These are phyloP conservation scores for Platanthera zijinensis DNA, from an alignment of 106 monocot genomes.

Conservation along the genomic window DNA sequence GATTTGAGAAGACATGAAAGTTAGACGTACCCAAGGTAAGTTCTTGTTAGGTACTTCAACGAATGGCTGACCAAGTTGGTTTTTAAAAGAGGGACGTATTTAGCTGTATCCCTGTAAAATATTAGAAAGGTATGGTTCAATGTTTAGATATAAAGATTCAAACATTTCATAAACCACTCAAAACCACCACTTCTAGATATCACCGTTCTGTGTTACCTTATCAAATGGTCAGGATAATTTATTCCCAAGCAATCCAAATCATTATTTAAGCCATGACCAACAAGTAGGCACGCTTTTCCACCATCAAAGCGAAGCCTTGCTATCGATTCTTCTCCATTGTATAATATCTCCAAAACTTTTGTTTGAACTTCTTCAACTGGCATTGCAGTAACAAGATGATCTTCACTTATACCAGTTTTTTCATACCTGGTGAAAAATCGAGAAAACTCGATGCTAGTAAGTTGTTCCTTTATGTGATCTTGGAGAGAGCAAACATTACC, in stretches of 20 bases:
- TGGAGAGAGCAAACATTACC: constrained; percentile 14
- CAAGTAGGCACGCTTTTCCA: constrained; percentile 33
- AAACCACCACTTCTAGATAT: neutral
- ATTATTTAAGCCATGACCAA: constrained; percentile 32
- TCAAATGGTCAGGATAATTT: constrained; percentile 29
- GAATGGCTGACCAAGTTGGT: constrained; percentile 30
- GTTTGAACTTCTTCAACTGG: constrained; percentile 13
- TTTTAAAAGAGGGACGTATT: constrained; percentile 28
- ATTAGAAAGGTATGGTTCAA: neutral
- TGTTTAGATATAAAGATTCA: neutral
- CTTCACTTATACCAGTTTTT: constrained; percentile 29
- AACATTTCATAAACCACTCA: neutral
- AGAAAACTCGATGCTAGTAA: neutral
- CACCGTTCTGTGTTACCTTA: constrained; percentile 16
- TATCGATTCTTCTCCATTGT: constrained; percentile 29
- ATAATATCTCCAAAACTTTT: constrained; percentile 26
- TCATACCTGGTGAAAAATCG: constrained; percentile 17
- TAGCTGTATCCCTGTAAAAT: constrained; percentile 32
- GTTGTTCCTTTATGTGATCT: neutral
- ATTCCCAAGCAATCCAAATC: constrained; percentile 33
- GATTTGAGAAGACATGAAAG: neutral
- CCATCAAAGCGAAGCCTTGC: constrained; percentile 17
- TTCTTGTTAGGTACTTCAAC: constrained; percentile 23
- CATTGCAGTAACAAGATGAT: constrained; percentile 19
- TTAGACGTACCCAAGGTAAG: constrained; percentile 11